Percentiles rank a stretch among this genome's conserved stretches.
Conservation (phyloP, 345 rosid species). For the Moringa oleifera region DNA sequence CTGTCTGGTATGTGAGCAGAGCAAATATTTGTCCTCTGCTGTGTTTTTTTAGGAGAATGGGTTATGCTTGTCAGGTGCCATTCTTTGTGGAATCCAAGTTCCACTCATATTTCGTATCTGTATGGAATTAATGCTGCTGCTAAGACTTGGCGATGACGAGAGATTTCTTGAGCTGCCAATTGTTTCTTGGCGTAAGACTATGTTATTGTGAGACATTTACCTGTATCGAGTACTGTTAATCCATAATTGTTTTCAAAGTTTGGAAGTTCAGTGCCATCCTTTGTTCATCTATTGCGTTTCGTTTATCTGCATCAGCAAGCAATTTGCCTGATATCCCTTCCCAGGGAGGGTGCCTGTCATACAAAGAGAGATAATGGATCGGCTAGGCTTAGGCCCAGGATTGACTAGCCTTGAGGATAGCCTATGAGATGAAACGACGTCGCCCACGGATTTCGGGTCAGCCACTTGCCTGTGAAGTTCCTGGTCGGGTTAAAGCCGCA, state of each 20-base stretch:
- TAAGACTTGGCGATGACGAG: background rate
- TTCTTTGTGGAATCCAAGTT: conserved; percentile 1
- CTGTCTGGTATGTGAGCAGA: background rate
- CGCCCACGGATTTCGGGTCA: no score
- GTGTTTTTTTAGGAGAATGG: conserved; percentile 6
- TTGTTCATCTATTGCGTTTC: no score
- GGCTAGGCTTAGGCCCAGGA: no score
- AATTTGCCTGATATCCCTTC: no score
- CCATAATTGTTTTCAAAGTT: background rate
- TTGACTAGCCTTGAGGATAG: no score
- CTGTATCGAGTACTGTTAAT: background rate
- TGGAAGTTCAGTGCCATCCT: background rate
- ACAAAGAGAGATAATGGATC: no score
- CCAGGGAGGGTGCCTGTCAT: no score
- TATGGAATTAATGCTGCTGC: conserved; percentile 2
- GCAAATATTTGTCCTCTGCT: background rate
- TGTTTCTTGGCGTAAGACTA: background rate
- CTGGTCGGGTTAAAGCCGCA: no score
- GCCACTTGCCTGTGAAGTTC: no score
- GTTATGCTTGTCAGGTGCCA: background rate
- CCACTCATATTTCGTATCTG: background rate
- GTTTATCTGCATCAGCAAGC: no score
- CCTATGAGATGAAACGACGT: no score
- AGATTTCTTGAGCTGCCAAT: conserved; percentile 4
- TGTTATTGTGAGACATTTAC: conserved; percentile 4